A percentile compares a stretch with the other conserved stretches of the same genome.
phyloP scores from a whole-genome alignment of 2,329 filamentous ascomycete genomes.

The Dryadomyces quercivorus region DNA sequence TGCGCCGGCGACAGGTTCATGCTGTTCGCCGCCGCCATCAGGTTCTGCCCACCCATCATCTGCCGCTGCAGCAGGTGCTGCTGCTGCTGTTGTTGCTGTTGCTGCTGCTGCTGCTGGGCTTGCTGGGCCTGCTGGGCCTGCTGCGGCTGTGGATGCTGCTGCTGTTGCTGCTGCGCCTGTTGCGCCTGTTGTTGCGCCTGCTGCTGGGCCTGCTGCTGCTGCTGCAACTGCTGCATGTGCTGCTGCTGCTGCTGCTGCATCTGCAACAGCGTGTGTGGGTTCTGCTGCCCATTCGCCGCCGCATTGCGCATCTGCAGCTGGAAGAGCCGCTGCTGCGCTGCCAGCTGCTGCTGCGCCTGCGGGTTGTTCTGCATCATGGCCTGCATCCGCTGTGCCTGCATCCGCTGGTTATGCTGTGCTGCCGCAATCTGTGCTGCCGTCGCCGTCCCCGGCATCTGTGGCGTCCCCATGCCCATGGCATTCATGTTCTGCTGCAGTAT shows the following conservation, averaged over 20 bases:
- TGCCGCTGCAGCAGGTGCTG: conserved; percentile 23
- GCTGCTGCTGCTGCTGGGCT: conserved; percentile 23
- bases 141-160: conserved; percentile 7
- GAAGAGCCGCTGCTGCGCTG: conserved; percentile 21
- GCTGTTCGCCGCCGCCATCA: conserved; percentile 14
- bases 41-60: conserved; percentile 14
- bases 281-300: conserved; percentile 17
- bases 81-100: conserved; percentile 27
- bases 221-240: conserved; percentile 1
- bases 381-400: conserved; percentile 21
- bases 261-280: conserved; percentile 15
- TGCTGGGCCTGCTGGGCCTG: conserved; percentile 23
- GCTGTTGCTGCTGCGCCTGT: not conserved
- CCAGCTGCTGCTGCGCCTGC: conserved; percentile 17
- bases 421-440: conserved; percentile 30
- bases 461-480: conserved; percentile 24
- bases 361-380: conserved; percentile 23
- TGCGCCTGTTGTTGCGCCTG: not conserved
- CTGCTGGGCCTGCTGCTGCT: not conserved
- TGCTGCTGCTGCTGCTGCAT: conserved; percentile 21
- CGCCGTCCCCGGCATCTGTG: conserved; percentile 19
- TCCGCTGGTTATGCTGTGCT: conserved; percentile 34
- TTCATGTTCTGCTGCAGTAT: conserved; percentile 34
- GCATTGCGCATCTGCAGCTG: conserved; percentile 20
- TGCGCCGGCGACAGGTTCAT: conserved; percentile 19